Percentiles rank a stretch among this genome's conserved stretches.
These are phyloP conservation scores for Phytopythium oedochilum DNA, from an alignment of 352 stramenopile species.

Conservation along the genomic window DNA sequence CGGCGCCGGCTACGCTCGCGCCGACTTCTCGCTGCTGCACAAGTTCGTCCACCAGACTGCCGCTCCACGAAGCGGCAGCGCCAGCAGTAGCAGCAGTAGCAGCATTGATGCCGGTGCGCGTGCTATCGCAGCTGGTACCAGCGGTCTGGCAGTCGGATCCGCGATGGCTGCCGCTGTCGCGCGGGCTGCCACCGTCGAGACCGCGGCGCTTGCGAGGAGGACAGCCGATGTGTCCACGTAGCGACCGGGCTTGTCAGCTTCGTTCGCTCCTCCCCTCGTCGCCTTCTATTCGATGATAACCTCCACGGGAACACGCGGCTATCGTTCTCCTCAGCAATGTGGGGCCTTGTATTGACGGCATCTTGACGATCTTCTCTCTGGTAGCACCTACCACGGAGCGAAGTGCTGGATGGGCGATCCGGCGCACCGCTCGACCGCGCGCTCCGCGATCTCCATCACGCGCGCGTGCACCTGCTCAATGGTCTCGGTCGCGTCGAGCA, in stretches of 20 bases:
- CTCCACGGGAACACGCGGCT: not conserved
- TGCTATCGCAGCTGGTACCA: not conserved
- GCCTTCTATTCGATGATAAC: not conserved
- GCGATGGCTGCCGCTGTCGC: slow-evolving; percentile 1
- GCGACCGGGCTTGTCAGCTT: too few species aligned
- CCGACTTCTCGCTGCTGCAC: slow-evolving; percentile 62
- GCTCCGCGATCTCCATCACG: slow-evolving; percentile 49
- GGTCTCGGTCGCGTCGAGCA: slow-evolving; percentile 71
- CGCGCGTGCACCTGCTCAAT: slow-evolving; percentile 71
- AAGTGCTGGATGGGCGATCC: slow-evolving; percentile 34
- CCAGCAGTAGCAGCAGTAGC: not conserved
- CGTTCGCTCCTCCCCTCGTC: not conserved
- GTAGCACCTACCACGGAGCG: slow-evolving; percentile 20
- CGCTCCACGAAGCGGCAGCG: not conserved
- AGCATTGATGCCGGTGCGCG: not conserved
- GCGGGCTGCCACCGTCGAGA: not conserved
- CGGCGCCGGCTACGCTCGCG: slow-evolving; percentile 13
- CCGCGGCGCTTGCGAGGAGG: not conserved
- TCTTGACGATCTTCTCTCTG: not conserved
- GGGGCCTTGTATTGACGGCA: not conserved
- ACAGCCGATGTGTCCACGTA: slow-evolving; percentile 6
- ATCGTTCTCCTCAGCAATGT: not conserved
- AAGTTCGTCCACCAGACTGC: slow-evolving; percentile 61
- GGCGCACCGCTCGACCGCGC: slow-evolving; percentile 31
- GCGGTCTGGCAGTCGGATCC: slow-evolving; percentile 2